phyloP scores from a whole-genome alignment of 2,329 filamentous ascomycete genomes.

The Monosporascus sp. region DNA sequence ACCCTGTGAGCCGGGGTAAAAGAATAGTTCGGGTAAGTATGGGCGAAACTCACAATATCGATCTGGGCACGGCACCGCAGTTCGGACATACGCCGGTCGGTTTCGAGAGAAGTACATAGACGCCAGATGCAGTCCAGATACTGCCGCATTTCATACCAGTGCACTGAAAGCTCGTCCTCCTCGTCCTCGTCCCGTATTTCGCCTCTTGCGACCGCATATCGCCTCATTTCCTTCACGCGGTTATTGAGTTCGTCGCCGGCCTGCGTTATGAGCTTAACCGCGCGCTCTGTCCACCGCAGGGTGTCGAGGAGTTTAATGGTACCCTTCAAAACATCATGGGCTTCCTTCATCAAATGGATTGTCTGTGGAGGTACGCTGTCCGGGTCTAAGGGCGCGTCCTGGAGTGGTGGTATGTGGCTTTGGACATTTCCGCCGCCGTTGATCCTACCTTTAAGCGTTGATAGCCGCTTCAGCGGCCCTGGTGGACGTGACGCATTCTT shows the following conservation, averaged over 20 bases:
- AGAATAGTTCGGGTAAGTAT: too few relatives aligned
- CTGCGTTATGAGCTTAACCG: slow-evolving; percentile 36
- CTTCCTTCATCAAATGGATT: slow-evolving; percentile 42
- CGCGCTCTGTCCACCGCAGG: slow-evolving; percentile 42
- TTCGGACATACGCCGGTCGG: slow-evolving; percentile 40
- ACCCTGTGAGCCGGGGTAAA: neutral
- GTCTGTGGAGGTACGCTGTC: slow-evolving; percentile 37
- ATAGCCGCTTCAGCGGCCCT: slow-evolving; percentile 19
- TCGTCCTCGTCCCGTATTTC: slow-evolving; percentile 14
- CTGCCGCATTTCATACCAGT: slow-evolving; percentile 43
- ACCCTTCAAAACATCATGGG: slow-evolving; percentile 39
- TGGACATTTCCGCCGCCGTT: slow-evolving; percentile 2
- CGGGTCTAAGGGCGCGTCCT: slow-evolving; percentile 15
- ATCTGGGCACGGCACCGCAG: slow-evolving; percentile 40
- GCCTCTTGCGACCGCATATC: slow-evolving; percentile 7
- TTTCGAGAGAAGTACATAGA: slow-evolving; percentile 39
- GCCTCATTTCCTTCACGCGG: slow-evolving; percentile 18
- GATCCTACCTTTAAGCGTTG: slow-evolving; percentile 19
- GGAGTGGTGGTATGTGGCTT: slow-evolving; percentile 4
- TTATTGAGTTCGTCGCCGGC: slow-evolving; percentile 37
- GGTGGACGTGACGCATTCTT: slow-evolving; percentile 11
- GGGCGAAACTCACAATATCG: slow-evolving; percentile 32
- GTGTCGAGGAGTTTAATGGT: slow-evolving; percentile 41
- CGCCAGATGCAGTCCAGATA: slow-evolving; percentile 39
- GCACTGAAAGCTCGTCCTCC: slow-evolving; percentile 25